Conservation (phyloP, 1,284 basidiomycete species). For the Papiliotrema flavescens region DNA sequence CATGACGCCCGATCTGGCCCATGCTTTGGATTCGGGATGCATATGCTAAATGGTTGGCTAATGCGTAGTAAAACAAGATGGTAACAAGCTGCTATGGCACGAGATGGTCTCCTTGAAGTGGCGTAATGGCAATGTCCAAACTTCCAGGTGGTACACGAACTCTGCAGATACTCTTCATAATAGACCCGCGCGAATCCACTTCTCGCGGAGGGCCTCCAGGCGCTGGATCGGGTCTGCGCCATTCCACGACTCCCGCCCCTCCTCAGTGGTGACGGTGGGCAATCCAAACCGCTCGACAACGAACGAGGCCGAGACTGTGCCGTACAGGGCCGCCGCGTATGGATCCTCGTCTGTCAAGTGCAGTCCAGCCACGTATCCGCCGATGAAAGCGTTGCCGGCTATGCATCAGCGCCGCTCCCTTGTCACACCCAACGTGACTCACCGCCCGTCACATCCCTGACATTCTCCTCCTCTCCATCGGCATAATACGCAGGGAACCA, state of each 20-base stretch:
- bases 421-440: conserved; percentile 5
- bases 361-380: conserved; percentile 42
- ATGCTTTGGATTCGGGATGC: no score
- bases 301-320: conserved; percentile 40
- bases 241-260: conserved; percentile 30
- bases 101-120: no score
- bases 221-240: conserved; percentile 24
- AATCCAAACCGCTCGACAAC: conserved; percentile 42
- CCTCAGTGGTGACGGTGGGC: conserved; percentile 8
- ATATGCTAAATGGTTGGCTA: no score
- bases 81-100: no score
- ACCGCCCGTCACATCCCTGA: conserved; percentile 42
- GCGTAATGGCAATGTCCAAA: no score
- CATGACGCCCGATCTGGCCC: no score
- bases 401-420: not conserved
- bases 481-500: conserved; percentile 41
- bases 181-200: not conserved
- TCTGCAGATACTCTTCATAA: not conserved
- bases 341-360: conserved; percentile 26
- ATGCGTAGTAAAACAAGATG: no score
- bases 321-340: conserved; percentile 40
- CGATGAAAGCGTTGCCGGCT: conserved; percentile 44
- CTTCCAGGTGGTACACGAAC: no score
- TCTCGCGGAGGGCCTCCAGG: conserved; percentile 13
- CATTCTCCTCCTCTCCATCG: conserved; percentile 12